Evolutionary conservation across 1,284 basidiomycete genomes (phyloP).

Genomic region (Ceratobasidium sp.): DNA sequence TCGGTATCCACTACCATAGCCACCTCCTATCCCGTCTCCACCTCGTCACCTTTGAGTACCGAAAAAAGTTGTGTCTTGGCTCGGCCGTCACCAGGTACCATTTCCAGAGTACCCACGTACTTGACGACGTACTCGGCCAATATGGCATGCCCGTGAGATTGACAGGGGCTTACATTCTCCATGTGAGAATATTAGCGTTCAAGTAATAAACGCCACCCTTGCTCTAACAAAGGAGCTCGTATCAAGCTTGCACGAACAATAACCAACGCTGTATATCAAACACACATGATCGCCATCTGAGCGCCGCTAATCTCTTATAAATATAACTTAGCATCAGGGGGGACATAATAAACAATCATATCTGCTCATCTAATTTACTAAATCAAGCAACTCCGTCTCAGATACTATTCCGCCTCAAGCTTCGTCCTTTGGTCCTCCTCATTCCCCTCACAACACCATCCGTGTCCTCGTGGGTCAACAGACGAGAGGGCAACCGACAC

Average conservation of each 20-base stretch:
- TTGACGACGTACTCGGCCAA: not conserved
- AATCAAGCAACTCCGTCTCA: slow-evolving; percentile 42
- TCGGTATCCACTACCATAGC: not conserved
- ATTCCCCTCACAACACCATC: slow-evolving; percentile 64
- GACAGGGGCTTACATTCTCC: too few species aligned
- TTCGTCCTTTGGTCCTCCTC: slow-evolving; percentile 57
- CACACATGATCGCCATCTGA: too few species aligned
- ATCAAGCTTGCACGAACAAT: too few species aligned
- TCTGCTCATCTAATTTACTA: not conserved
- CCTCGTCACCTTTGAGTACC: not conserved
- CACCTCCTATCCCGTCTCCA: not conserved
- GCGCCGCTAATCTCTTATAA: too few species aligned
- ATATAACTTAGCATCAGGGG: too few species aligned
- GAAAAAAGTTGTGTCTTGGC: too few species aligned
- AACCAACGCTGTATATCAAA: too few species aligned
- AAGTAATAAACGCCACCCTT: too few species aligned
- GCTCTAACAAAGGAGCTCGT: too few species aligned
- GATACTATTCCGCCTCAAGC: slow-evolving; percentile 77
- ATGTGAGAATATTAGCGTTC: too few species aligned
- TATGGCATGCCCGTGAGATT: not conserved
- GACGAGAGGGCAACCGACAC: slow-evolving; percentile 76
- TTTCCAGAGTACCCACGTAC: too few species aligned
- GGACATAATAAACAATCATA: not conserved
- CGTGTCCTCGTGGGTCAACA: slow-evolving; percentile 52
- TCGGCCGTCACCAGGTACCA: too few species aligned